phyloP scores from a whole-genome alignment of 1,139 yeast species.

The Lodderomyces parapsilosis region DNA sequence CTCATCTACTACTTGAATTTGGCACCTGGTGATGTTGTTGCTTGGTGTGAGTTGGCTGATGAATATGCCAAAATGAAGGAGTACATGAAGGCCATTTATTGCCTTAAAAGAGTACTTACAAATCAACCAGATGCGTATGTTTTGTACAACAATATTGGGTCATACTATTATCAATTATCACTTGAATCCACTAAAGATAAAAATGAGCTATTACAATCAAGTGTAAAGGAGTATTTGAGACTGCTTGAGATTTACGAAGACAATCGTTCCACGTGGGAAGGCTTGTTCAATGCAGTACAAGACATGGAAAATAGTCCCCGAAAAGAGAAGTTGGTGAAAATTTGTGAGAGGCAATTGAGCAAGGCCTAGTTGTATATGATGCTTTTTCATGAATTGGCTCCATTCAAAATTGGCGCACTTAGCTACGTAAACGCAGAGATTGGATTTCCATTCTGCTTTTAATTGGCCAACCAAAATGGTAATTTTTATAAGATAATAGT shows the following conservation, averaged over 20 bases:
- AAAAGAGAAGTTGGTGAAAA: not conserved
- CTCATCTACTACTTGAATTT: constrained; percentile 49
- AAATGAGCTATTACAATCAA: not conserved
- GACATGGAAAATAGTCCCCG: not conserved
- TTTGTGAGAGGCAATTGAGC: not conserved
- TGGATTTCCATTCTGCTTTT: too few relatives aligned
- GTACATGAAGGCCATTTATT: constrained; percentile 63
- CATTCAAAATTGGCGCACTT: not conserved
- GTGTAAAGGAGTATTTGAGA: constrained; percentile 1
- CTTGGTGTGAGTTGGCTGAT: constrained; percentile 77
- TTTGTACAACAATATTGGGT: constrained; percentile 62
- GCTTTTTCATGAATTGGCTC: not conserved
- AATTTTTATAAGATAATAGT: too few relatives aligned
- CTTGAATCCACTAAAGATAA: not conserved
- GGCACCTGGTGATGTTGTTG: constrained; percentile 70
- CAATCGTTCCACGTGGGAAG: not conserved
- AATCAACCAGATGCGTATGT: constrained; percentile 73
- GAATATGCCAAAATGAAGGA: constrained; percentile 61
- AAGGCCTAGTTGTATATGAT: not conserved
- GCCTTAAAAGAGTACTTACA: constrained; percentile 68
- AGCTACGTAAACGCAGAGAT: too few relatives aligned
- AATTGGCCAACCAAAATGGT: too few relatives aligned
- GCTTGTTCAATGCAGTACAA: not conserved
- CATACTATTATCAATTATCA: constrained; percentile 13
- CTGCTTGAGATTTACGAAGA: not conserved